Evolutionary conservation across 371 early-diverging fungal species (phyloP).

Genomic region (Mucor plumbeus): DNA sequence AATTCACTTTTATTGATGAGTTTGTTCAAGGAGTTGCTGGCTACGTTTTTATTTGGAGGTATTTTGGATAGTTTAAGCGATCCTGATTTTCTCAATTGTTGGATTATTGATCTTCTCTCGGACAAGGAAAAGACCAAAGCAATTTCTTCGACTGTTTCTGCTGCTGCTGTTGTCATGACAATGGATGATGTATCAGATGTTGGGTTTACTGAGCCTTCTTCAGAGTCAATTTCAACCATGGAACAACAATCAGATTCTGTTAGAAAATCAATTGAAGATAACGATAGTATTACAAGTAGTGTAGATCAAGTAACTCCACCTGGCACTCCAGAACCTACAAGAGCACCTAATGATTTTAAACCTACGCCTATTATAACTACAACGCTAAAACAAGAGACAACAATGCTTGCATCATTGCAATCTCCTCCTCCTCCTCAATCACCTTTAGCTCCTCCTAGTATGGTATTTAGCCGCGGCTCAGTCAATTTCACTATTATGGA

Average conservation of each 20-base stretch:
- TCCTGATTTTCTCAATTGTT: conserved; percentile 52
- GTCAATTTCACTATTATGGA: conserved; percentile 54
- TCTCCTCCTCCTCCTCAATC: conserved; percentile 13
- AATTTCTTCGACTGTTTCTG: conserved; percentile 8
- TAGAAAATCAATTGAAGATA: conserved; percentile 1
- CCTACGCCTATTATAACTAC: conserved; percentile 2
- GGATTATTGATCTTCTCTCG: conserved; percentile 44
- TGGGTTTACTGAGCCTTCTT: background rate
- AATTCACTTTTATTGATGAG: conserved; percentile 38
- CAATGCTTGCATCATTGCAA: conserved; percentile 11
- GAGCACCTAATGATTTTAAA: background rate
- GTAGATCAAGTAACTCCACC: conserved; percentile 9
- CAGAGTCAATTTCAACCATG: background rate
- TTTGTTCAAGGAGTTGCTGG: conserved; percentile 45
- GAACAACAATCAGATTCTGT: background rate
- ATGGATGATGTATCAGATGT: background rate
- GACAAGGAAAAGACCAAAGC: conserved; percentile 15
- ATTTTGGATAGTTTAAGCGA: conserved; percentile 43
- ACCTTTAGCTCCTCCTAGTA: background rate
- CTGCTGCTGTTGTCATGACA: conserved; percentile 13
- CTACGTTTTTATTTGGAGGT: conserved; percentile 44
- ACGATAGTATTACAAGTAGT: conserved; percentile 3
- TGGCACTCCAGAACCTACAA: conserved; percentile 14
- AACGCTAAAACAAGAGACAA: background rate
- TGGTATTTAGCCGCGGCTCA: conserved; percentile 42